Conservation (phyloP, 2,329 filamentous ascomycete species). For the Arthrobotrys pseudoclavata region DNA sequence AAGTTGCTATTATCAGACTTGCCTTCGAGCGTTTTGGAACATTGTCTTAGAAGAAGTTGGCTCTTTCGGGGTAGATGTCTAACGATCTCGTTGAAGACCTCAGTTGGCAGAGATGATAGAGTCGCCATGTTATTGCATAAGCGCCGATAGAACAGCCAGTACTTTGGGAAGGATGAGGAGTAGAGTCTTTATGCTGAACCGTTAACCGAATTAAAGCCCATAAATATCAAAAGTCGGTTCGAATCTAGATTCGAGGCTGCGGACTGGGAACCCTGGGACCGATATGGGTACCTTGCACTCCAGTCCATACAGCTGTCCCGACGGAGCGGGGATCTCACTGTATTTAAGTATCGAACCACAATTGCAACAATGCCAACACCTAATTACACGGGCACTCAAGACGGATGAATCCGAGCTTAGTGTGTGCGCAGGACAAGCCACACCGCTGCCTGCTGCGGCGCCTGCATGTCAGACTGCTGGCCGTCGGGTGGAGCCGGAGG, state of each 20-base stretch:
- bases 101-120: constrained; percentile 14
- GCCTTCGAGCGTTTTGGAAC: constrained; percentile 17
- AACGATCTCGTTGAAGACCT: constrained; percentile 25
- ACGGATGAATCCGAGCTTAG: background rate
- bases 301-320: too few species aligned
- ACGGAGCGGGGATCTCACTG: background rate
- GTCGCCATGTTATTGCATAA: constrained; percentile 19
- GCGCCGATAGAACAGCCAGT: too few species aligned
- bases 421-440: background rate
- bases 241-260: too few species aligned
- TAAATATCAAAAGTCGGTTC: too few species aligned
- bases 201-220: too few species aligned
- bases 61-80: constrained; percentile 3
- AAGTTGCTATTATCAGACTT: constrained; percentile 1
- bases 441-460: background rate
- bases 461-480: constrained; percentile 11
- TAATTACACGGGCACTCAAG: background rate
- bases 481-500: background rate
- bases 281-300: background rate
- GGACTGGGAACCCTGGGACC: background rate
- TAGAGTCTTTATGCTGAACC: too few species aligned
- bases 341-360: background rate
- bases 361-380: background rate
- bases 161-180: too few species aligned
- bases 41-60: constrained; percentile 10